Conservation (phyloP, 306 rosid species). For the Cotoneaster glaucophyllus region DNA sequence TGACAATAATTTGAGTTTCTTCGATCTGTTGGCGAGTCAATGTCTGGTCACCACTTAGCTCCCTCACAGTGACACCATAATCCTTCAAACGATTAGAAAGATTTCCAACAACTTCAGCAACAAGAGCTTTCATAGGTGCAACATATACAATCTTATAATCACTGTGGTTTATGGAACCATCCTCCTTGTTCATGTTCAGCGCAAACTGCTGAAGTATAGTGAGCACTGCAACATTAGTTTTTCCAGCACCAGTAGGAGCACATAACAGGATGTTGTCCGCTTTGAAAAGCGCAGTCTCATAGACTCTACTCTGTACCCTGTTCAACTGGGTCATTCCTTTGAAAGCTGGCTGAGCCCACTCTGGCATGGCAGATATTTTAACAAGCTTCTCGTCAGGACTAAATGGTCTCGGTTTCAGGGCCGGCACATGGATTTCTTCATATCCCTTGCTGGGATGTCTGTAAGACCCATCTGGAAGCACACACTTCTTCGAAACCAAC, state of each 20-base stretch:
- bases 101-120: slow-evolving; percentile 95
- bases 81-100: slow-evolving; percentile 87
- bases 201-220: slow-evolving; percentile 92
- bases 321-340: slow-evolving; percentile 88
- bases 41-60: slow-evolving; percentile 92
- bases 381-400: slow-evolving; percentile 61
- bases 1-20: slow-evolving; percentile 93
- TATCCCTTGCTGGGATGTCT: slow-evolving; percentile 71
- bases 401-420: slow-evolving; percentile 64
- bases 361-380: slow-evolving; percentile 74
- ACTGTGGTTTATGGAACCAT: slow-evolving; percentile 73
- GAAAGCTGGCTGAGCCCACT: slow-evolving; percentile 93
- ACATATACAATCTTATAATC: slow-evolving; percentile 89
- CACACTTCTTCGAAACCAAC: slow-evolving; percentile 65
- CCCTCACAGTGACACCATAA: slow-evolving; percentile 75
- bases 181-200: slow-evolving; percentile 58
- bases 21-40: slow-evolving; percentile 88
- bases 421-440: slow-evolving; percentile 91
- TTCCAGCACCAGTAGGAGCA: slow-evolving; percentile 99
- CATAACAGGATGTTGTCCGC: slow-evolving; percentile 73
- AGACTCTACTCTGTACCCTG: slow-evolving; percentile 89
- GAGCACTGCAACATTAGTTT: slow-evolving; percentile 95
- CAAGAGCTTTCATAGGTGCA: slow-evolving; percentile 99
- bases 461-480: slow-evolving; percentile 74
- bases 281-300: slow-evolving; percentile 70